Percentiles rank a stretch among this genome's conserved stretches.
Evolutionary conservation across 1,139 yeast genomes (phyloP).

Genomic region (Blastobotrys illinoisensis): DNA sequence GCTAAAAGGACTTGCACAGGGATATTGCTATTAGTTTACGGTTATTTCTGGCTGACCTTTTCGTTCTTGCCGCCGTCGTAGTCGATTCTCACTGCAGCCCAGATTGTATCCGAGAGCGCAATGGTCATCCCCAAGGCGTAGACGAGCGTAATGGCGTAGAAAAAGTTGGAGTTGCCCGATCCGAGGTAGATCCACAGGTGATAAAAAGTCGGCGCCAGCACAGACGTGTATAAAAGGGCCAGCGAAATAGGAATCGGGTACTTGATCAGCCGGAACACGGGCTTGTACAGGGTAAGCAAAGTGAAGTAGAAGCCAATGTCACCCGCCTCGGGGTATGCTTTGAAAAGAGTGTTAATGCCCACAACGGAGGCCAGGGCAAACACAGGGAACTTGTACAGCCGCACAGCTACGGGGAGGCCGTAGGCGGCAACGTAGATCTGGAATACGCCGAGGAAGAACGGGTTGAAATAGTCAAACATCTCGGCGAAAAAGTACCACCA

Average conservation of each 20-base stretch:
- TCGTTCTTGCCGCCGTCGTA: slow-evolving; percentile 47
- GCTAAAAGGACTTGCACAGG: too few relatives aligned
- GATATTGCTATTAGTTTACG: too few relatives aligned
- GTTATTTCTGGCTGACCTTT: slow-evolving; percentile 21
- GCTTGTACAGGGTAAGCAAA: slow-evolving; percentile 52
- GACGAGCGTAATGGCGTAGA: slow-evolving; percentile 85
- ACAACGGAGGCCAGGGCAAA: slow-evolving; percentile 59
- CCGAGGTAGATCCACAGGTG: slow-evolving; percentile 93
- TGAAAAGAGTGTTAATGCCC: slow-evolving; percentile 67
- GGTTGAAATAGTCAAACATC: slow-evolving; percentile 83
- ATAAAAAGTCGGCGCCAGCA: slow-evolving; percentile 83
- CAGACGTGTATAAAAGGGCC: slow-evolving; percentile 44
- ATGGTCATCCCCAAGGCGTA: slow-evolving; percentile 70
- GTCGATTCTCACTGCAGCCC: slow-evolving; percentile 74
- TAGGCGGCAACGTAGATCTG: slow-evolving; percentile 68
- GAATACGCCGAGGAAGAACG: slow-evolving; percentile 79
- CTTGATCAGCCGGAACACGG: slow-evolving; percentile 35
- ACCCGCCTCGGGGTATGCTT: slow-evolving; percentile 84
- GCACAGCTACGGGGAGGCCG: slow-evolving; percentile 65
- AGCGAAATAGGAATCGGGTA: slow-evolving; percentile 42
- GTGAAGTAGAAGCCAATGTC: slow-evolving; percentile 70
- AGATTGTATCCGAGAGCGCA: slow-evolving; percentile 67
- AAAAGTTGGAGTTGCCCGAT: slow-evolving; percentile 92
- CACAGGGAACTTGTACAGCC: slow-evolving; percentile 52
- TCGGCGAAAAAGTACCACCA: slow-evolving; percentile 99